Conservation (phyloP, 768 basidiomycete species). For the Tricholomella constricta region DNA sequence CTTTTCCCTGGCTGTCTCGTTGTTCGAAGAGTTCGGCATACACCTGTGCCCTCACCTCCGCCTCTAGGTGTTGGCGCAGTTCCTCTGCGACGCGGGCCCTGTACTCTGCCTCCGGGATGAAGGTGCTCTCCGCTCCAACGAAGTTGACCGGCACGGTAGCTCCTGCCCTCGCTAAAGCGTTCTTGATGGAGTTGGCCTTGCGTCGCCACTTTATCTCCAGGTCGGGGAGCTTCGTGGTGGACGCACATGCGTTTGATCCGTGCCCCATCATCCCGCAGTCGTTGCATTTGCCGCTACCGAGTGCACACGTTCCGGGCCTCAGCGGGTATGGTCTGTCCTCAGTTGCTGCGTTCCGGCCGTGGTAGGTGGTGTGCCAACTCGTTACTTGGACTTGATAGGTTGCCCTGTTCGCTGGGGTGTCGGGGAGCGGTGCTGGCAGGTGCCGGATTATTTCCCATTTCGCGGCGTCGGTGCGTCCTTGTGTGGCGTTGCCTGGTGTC, state of each 20-base stretch:
- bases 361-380: not conserved
- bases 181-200: conserved; percentile 14
- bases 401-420: not conserved
- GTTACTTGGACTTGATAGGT: not conserved
- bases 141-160: no score
- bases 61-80: no score
- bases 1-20: conserved; percentile 25
- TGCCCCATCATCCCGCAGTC: no score
- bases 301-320: no score
- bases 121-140: no score
- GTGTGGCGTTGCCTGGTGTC: not conserved
- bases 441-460: conserved; percentile 2
- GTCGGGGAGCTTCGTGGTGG: conserved; percentile 2
- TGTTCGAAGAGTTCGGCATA: not conserved
- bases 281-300: no score
- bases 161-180: no score
- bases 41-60: not conserved
- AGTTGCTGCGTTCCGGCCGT: not conserved
- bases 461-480: not conserved
- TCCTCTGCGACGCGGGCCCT: no score
- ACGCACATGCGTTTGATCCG: conserved; percentile 12
- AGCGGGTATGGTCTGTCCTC: no score
- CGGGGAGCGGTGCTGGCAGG: not conserved
- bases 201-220: no score
- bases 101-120: no score